Percentiles rank a stretch among this genome's conserved stretches.
Evolutionary conservation across 352 stramenopile genomes (phyloP).

Genomic region (Phytopythium delawarense): DNA sequence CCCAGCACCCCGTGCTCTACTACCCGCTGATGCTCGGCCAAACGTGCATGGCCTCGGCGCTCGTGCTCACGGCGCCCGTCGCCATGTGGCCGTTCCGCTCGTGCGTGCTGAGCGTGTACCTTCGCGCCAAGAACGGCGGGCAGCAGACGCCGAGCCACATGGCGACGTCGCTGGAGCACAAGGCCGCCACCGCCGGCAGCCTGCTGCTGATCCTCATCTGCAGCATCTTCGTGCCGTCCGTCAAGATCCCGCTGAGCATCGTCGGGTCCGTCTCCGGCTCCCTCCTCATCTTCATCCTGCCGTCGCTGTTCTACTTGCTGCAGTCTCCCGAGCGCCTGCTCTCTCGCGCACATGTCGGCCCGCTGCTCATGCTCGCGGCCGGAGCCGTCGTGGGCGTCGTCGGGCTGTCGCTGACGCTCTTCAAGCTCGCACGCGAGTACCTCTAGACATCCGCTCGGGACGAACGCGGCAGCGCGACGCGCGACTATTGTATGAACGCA

Average conservation of each 20-base stretch:
- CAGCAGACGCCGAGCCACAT: conserved; percentile 57
- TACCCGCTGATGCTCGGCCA: conserved; percentile 53
- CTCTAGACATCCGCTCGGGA: conserved; percentile 16
- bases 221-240: conserved; percentile 70
- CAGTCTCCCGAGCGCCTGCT: conserved; percentile 40
- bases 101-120: conserved; percentile 60
- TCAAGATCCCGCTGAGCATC: conserved; percentile 78
- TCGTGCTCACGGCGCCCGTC: conserved; percentile 63
- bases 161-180: conserved; percentile 41
- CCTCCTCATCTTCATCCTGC: conserved; percentile 80
- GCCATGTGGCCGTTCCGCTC: conserved; percentile 80
- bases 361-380: conserved; percentile 53
- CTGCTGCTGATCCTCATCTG: conserved; percentile 59
- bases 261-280: conserved; percentile 74
- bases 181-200: conserved; percentile 41
- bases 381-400: conserved; percentile 43
- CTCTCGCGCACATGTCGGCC: conserved; percentile 33
- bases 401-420: conserved; percentile 34
- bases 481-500: neutral
- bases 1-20: conserved; percentile 30
- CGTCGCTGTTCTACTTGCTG: conserved; percentile 71
- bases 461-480: no score
- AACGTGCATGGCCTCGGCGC: conserved; percentile 56
- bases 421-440: conserved; percentile 36
- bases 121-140: conserved; percentile 61